Conservation (phyloP, 371 early-diverging fungal species). For the Fennellomyces sp. region DNA sequence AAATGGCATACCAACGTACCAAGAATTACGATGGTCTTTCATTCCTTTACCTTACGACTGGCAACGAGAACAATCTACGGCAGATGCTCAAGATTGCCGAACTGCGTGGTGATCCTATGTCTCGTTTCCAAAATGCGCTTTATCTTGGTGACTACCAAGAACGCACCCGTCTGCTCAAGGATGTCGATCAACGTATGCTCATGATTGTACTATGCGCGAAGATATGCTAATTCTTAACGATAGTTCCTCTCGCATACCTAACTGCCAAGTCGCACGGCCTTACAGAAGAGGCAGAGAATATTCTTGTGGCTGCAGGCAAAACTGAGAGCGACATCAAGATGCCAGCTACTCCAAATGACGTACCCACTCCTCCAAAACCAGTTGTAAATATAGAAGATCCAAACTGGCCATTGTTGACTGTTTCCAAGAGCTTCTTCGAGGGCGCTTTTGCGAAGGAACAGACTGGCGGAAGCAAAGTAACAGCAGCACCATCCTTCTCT, state of each 20-base stretch:
- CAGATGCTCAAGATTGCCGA: constrained; percentile 94
- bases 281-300: constrained; percentile 78
- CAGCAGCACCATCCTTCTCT: constrained; percentile 44
- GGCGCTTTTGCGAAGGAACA: constrained; percentile 56
- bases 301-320: constrained; percentile 71
- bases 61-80: constrained; percentile 83
- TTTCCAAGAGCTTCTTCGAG: constrained; percentile 71
- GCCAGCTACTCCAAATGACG: constrained; percentile 35
- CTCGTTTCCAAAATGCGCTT: constrained; percentile 88
- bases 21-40: constrained; percentile 90
- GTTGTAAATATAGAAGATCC: constrained; percentile 68
- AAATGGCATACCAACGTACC: constrained; percentile 86
- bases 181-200: constrained; percentile 78
- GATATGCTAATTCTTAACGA: neutral
- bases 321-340: constrained; percentile 67
- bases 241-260: constrained; percentile 87
- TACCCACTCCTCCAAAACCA: constrained; percentile 70
- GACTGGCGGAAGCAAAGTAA: constrained; percentile 26
- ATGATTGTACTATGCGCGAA: neutral
- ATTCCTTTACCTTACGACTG: constrained; percentile 91
- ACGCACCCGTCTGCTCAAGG: constrained; percentile 78
- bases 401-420: constrained; percentile 88
- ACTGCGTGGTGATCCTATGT: constrained; percentile 78
- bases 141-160: constrained; percentile 89
- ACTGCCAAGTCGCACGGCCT: constrained; percentile 90